Conservation (phyloP, 768 basidiomycete genomes). For the Tulasnella sp. region DNA sequence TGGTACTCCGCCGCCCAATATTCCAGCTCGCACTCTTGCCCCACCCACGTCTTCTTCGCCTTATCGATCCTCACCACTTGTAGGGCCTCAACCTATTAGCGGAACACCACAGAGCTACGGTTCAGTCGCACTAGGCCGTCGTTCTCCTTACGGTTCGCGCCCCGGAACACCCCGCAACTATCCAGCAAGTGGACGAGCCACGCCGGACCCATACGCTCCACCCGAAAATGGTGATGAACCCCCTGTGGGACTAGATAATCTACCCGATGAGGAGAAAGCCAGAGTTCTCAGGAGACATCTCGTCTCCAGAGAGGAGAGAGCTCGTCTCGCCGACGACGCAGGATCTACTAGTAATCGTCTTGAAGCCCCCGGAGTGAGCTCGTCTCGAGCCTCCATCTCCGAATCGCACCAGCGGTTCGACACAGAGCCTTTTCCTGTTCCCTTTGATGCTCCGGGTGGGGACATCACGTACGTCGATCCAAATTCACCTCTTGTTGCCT, state of each 20-base stretch:
- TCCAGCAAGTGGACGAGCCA: constrained; percentile 6
- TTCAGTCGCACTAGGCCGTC: background rate
- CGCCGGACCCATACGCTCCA: constrained; percentile 11
- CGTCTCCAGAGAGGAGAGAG: constrained; percentile 66
- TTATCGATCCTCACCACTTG: background rate
- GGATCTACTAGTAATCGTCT: constrained; percentile 3
- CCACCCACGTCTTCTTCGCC: constrained; percentile 11
- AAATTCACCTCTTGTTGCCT: constrained; percentile 13
- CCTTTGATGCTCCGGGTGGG: constrained; percentile 79
- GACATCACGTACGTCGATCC: constrained; percentile 78
- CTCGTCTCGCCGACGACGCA: constrained; percentile 26
- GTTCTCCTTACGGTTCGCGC: constrained; percentile 19
- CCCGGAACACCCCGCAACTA: constrained; percentile 17
- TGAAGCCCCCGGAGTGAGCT: background rate
- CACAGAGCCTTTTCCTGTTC: constrained; percentile 77
- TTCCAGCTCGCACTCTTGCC: constrained; percentile 17
- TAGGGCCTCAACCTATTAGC: background rate
- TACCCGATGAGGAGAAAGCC: constrained; percentile 80
- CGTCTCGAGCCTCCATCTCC: constrained; percentile 23
- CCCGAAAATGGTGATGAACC: constrained; percentile 6
- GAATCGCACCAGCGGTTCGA: constrained; percentile 41
- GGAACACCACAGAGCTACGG: constrained; percentile 12
- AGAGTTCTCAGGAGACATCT: constrained; percentile 76
- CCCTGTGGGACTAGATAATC: constrained; percentile 44
- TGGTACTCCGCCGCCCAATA: constrained; percentile 24